phyloP scores from a whole-genome alignment of 768 basidiomycete genomes.

The Candolleomyces efflorescens region DNA sequence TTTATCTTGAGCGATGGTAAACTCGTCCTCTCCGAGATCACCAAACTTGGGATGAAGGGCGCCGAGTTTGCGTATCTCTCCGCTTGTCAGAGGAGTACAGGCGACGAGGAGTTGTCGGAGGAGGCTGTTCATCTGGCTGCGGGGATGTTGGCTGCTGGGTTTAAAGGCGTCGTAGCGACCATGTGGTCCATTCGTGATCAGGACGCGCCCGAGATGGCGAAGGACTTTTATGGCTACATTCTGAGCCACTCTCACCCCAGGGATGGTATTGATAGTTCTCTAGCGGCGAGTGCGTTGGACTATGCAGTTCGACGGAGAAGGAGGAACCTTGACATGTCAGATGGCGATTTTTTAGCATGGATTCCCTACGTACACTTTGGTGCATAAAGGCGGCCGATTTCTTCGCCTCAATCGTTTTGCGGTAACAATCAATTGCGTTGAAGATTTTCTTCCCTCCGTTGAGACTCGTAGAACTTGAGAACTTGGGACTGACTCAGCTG shows the following conservation, averaged over 20 bases:
- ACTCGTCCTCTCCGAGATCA: conserved; percentile 13
- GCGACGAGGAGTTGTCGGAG: conserved; percentile 22
- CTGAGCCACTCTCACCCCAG: too few relatives aligned
- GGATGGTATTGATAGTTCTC: background rate
- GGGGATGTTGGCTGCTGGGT: conserved; percentile 31
- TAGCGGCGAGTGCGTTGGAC: conserved; percentile 1
- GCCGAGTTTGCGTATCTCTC: conserved; percentile 34
- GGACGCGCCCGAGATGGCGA: conserved; percentile 24
- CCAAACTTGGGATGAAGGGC: conserved; percentile 6
- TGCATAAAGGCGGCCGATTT: too few relatives aligned
- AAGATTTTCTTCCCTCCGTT: too few relatives aligned
- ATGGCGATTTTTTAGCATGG: background rate
- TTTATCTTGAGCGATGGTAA: conserved; percentile 17
- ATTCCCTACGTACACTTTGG: conserved; percentile 3
- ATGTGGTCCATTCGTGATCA: conserved; percentile 36
- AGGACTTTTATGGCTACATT: conserved; percentile 20
- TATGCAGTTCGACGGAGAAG: background rate
- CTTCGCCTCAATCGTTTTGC: too few relatives aligned
- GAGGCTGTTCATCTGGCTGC: conserved; percentile 37
- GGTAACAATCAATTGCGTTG: too few relatives aligned
- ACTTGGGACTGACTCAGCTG: too few relatives aligned
- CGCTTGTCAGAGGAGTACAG: conserved; percentile 34
- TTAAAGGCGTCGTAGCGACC: conserved; percentile 30
- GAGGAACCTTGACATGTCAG: background rate
- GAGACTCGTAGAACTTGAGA: too few relatives aligned